Evolutionary conservation across 1,139 yeast genomes (phyloP), one percentile per base, ranked within the genome.

Genomic region (Debaryomycetaceae sp.): DNA sequence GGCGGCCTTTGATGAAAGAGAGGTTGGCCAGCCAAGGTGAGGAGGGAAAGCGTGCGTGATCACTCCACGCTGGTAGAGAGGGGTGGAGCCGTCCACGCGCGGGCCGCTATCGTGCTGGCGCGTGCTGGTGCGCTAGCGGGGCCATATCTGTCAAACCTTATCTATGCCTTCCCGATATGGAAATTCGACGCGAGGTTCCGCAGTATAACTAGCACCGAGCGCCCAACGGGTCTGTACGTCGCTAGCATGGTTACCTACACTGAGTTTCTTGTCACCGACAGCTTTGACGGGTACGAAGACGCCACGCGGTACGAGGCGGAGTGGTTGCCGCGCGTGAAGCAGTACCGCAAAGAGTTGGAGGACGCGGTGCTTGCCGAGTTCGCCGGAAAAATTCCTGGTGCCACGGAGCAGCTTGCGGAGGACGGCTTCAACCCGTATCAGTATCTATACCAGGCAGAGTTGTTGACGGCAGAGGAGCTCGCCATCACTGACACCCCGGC

Each of bases 241-340:
- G 9, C 12, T 23, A 27, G 20, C 24, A 8, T 12, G 13, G 23
- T 27, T 11, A 9, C 29, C 4, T 27, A 27, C 15, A 18, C 22
- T 12, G 29, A 27, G 23, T 59, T 61, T 39, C 53, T 65, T 30
- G 53, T 56, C 27, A 54, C 46, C 15, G 70, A 64, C 31, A 44
- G 49, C 9, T 49, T 63, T 30, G 48, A 49, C 18, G 47, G 49
- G 18, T 67, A 61, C 40, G 71, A 65, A 38, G 68, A 66, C 42
- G 39, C 53, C 4, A 61, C 50, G 29, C 60, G 55, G 36, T 67
- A 39, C 42, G 43, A 46, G 13, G 39, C 43, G 25, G 48, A 58
- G 16, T 76, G 61, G 62, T 44, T 57, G 31, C 82, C 83, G 11
- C 71, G 68, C 45, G 57, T 78, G 41, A 63, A 65, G 38, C 59